A percentile compares a stretch with the other conserved stretches of the same genome.
Evolutionary conservation across 306 rosid genomes (phyloP).

Genomic region (Glycine soja): DNA sequence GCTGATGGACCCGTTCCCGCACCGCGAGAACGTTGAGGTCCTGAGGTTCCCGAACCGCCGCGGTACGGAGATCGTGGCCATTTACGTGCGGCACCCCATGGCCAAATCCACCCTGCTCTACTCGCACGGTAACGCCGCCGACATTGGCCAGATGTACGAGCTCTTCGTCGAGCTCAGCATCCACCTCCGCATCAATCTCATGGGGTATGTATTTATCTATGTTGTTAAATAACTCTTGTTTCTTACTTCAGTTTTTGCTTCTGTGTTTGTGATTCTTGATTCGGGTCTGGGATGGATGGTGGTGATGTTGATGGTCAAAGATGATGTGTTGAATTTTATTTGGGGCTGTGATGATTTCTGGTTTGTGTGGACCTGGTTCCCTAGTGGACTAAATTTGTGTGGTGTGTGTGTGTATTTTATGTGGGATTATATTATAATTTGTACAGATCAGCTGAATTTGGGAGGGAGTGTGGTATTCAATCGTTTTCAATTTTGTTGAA

Average conservation of each 20-base stretch:
- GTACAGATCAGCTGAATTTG: conserved; percentile 24
- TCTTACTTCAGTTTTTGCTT: not conserved
- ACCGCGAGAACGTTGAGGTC: conserved; percentile 82
- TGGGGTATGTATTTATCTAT: conserved; percentile 59
- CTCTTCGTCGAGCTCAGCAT: conserved; percentile 81
- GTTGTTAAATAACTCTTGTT: not conserved
- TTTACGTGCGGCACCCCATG: conserved; percentile 75
- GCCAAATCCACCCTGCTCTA: conserved; percentile 83
- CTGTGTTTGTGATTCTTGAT: conserved; percentile 36
- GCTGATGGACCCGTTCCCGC: conserved; percentile 65
- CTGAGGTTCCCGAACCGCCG: conserved; percentile 77
- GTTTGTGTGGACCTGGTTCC: not conserved
- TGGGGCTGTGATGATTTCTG: conserved; percentile 20
- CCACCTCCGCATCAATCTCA: conserved; percentile 76
- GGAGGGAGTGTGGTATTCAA: not conserved
- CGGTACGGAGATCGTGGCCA: conserved; percentile 83
- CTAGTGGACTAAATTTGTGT: conserved; percentile 8
- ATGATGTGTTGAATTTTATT: not conserved
- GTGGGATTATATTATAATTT: not conserved
- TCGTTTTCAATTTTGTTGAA: conserved; percentile 19
- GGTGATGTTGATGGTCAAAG: not conserved
- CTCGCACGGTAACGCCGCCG: conserved; percentile 90
- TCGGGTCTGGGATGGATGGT: not conserved
- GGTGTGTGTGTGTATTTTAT: not conserved
- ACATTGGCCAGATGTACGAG: conserved; percentile 90